phyloP scores from a whole-genome alignment of 139 green algal genomes.

The Monoraphidium neglectum region DNA sequence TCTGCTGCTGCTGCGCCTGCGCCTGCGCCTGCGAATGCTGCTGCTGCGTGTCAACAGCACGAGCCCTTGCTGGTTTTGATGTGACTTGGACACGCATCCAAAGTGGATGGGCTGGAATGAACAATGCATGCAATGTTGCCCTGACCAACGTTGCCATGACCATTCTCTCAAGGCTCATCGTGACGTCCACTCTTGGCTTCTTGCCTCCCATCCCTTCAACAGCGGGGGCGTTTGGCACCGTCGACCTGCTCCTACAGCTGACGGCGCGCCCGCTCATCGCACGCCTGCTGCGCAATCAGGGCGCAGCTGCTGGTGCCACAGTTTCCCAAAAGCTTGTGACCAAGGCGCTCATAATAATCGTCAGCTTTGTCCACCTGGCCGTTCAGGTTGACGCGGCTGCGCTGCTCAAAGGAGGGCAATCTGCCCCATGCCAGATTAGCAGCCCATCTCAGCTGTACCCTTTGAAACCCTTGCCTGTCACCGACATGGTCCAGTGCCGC shows the following conservation, averaged over 20 bases:
- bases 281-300: background rate
- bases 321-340: too few species aligned
- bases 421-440: too few species aligned
- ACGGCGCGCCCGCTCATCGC: background rate
- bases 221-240: slow-evolving; percentile 4
- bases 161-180: too few species aligned
- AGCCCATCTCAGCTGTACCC: background rate
- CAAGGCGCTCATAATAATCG: slow-evolving; percentile 6
- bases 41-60: background rate
- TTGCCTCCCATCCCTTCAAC: background rate
- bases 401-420: background rate
- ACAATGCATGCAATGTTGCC: too few species aligned
- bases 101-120: too few species aligned
- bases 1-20: background rate
- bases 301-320: too few species aligned
- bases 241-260: slow-evolving; percentile 13
- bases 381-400: slow-evolving; percentile 11
- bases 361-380: slow-evolving; percentile 23
- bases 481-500: background rate
- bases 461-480: background rate
- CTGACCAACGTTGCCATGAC: too few species aligned
- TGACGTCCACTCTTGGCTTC: too few species aligned
- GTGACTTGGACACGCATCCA: background rate
- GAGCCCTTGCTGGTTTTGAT: background rate
- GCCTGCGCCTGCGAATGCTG: background rate